Percentiles rank a stretch among this genome's conserved stretches.
Evolutionary conservation across 2,329 filamentous ascomycete genomes (phyloP).

Genomic region (Thielaviopsis euricoi): DNA sequence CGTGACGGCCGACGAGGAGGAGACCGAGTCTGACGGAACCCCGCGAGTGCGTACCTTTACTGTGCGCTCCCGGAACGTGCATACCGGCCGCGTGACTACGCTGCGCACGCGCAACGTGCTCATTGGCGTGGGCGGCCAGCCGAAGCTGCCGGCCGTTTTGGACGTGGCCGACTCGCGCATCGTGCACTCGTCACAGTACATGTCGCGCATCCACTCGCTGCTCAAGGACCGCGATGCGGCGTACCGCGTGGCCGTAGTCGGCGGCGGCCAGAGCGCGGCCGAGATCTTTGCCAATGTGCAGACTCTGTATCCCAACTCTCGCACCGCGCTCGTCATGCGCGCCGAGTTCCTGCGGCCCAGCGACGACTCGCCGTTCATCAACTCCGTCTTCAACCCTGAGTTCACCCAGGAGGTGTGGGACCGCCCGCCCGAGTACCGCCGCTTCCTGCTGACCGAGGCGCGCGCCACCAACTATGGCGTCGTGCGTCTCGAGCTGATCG

Average conservation of each 20-base stretch:
- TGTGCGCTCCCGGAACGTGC: slow-evolving; percentile 46
- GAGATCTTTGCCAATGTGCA: slow-evolving; percentile 91
- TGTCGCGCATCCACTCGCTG: slow-evolving; percentile 42
- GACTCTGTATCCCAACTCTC: slow-evolving; percentile 62
- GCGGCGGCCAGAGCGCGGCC: slow-evolving; percentile 80
- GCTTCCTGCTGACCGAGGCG: slow-evolving; percentile 45
- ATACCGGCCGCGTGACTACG: slow-evolving; percentile 35
- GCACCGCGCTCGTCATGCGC: slow-evolving; percentile 64
- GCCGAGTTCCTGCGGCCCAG: slow-evolving; percentile 72
- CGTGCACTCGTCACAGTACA: slow-evolving; percentile 80
- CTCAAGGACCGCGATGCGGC: slow-evolving; percentile 33
- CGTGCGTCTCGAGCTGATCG: slow-evolving; percentile 77
- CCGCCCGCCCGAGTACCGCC: slow-evolving; percentile 45
- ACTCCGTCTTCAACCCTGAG: slow-evolving; percentile 88
- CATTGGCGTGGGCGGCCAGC: slow-evolving; percentile 41
- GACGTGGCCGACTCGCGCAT: slow-evolving; percentile 55
- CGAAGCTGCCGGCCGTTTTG: slow-evolving; percentile 53
- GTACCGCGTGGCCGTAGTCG: slow-evolving; percentile 70
- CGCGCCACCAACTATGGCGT: slow-evolving; percentile 89
- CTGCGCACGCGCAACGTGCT: slow-evolving; percentile 49
- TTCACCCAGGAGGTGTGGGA: slow-evolving; percentile 63
- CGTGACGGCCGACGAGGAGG: slow-evolving; percentile 41
- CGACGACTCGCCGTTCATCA: slow-evolving; percentile 93
- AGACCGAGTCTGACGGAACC: slow-evolving; percentile 7
- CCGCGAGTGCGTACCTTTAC: slow-evolving; percentile 42